phyloP scores from a whole-genome alignment of 2,329 filamentous ascomycete species.

The Pseudogymnoascus pannorum region DNA sequence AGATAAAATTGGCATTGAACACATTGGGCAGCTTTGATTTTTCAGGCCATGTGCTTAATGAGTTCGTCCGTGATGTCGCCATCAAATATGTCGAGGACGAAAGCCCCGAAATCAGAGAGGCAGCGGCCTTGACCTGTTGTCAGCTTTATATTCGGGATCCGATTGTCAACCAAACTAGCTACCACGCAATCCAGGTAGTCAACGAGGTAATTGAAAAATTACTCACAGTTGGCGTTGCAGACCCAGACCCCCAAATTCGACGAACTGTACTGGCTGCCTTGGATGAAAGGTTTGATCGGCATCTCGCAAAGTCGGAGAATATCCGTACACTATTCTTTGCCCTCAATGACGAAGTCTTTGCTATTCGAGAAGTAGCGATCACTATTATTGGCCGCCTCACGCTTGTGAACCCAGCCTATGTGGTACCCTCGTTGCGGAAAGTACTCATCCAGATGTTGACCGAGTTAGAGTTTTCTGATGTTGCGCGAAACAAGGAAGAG shows the following conservation, averaged over 20 bases:
- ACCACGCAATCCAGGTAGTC: conserved; percentile 93
- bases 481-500: conserved; percentile 89
- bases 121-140: conserved; percentile 92
- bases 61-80: conserved; percentile 96
- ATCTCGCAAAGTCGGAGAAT: conserved; percentile 96
- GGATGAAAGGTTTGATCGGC: conserved; percentile 88
- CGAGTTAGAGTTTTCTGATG: conserved; percentile 92
- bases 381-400: conserved; percentile 93
- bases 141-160: conserved; percentile 95
- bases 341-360: conserved; percentile 88
- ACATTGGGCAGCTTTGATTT: conserved; percentile 99
- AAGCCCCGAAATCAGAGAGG: conserved; percentile 85
- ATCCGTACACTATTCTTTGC: conserved; percentile 93
- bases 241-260: conserved; percentile 82
- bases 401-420: conserved; percentile 87
- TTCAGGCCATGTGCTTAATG: conserved; percentile 83
- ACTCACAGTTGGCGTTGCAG: conserved; percentile 87
- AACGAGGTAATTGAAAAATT: conserved; percentile 97
- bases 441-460: conserved; percentile 93
- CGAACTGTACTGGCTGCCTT: conserved; percentile 81
- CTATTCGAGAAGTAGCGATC: conserved; percentile 89
- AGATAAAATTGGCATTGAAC: conserved; percentile 87
- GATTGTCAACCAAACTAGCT: conserved; percentile 95
- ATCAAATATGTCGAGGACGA: conserved; percentile 98
- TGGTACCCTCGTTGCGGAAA: conserved; percentile 91